Percentiles rank a stretch among this genome's conserved stretches.
Evolutionary conservation across 169 alveolate species (phyloP).

Genomic region (Eimeria acervulina): DNA sequence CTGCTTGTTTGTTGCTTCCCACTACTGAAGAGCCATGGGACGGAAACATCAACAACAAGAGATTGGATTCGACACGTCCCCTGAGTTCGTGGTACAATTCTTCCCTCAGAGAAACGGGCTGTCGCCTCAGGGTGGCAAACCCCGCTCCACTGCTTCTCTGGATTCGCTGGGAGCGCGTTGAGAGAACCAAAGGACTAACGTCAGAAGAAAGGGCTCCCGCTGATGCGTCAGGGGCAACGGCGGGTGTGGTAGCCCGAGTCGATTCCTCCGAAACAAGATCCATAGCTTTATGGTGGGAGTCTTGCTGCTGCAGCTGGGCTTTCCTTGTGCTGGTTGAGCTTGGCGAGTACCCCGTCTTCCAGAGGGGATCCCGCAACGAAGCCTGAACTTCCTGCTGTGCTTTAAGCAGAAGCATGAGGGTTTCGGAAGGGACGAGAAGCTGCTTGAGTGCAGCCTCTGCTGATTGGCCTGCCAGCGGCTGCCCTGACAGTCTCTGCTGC

Average conservation of each 20-base stretch:
- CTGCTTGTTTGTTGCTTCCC: neutral
- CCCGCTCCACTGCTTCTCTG: slow-evolving; percentile 69
- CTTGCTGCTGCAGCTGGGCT: neutral
- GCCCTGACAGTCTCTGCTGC: slow-evolving; percentile 56
- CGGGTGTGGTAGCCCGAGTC: neutral
- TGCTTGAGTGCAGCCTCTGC: slow-evolving; percentile 49
- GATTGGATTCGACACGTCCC: slow-evolving; percentile 33
- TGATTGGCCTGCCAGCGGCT: neutral
- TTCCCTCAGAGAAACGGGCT: slow-evolving; percentile 52
- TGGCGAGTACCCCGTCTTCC: neutral
- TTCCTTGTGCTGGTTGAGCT: neutral
- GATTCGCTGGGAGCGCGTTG: slow-evolving; percentile 78
- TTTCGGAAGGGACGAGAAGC: neutral
- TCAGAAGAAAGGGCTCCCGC: neutral
- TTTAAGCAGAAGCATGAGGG: slow-evolving; percentile 21
- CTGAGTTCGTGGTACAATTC: slow-evolving; percentile 47
- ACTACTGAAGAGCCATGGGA: slow-evolving; percentile 32
- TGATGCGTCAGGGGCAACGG: neutral
- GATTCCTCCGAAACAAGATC: slow-evolving; percentile 57
- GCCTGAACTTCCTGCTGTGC: slow-evolving; percentile 11
- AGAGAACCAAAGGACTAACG: neutral
- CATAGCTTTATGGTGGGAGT: neutral
- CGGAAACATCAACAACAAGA: slow-evolving; percentile 50
- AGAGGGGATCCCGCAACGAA: neutral
- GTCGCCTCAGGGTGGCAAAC: slow-evolving; percentile 54